Evolutionary conservation across 179 eudicot species (phyloP), one percentile per base, ranked within the genome.

Genomic region (Beta macrorhiza): DNA sequence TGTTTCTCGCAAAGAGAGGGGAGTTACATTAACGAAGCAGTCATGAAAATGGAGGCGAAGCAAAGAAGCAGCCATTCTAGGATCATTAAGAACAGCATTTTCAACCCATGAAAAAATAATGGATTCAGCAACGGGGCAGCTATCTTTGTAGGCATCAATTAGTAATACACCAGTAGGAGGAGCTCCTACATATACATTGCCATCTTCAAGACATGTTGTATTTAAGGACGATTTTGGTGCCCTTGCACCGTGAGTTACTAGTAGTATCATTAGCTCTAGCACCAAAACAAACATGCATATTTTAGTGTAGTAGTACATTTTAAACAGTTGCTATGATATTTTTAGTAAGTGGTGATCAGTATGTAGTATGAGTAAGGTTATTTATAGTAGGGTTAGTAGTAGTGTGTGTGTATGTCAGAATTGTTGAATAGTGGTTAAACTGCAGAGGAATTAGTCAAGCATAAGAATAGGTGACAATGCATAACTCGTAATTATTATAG

Each of bases 21-120:
- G 4, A 1, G 49, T 79, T 90, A 86, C 97, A 88, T 94, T 92
- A 53, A 94, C 98, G 62, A 94, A 91, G 85, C 98, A 94, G 64
- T 93, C 98, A 61, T 93, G 98, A 70, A 92, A 93, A 85, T 92
- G 96, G 42, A 93, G 93, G 29, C 98, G 94, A 61, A 93, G 95
- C 75, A 93, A 85, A 15, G 97, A 92, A 62, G 98, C 98, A 12
- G 95, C 90, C 92, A 94, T 91, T 22, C 98, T 86, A 16, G 98
- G 91, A 72, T 94, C 98, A 37, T 88, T 85, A 4, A 88, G 68
- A 4, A 90, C 86, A 1, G 91, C 93, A 80, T 80, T 82, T 53
- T 83, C 88, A 7, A 94, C 90, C 91, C 91, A 82, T 0, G 94
- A 87, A 79, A 90, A 90, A 75, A 93, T 80, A 42, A 93, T 82